These are phyloP conservation scores for Nitzschia inconspicua DNA, from an alignment of 108 stramenopile genomes.

Conservation along the genomic window DNA sequence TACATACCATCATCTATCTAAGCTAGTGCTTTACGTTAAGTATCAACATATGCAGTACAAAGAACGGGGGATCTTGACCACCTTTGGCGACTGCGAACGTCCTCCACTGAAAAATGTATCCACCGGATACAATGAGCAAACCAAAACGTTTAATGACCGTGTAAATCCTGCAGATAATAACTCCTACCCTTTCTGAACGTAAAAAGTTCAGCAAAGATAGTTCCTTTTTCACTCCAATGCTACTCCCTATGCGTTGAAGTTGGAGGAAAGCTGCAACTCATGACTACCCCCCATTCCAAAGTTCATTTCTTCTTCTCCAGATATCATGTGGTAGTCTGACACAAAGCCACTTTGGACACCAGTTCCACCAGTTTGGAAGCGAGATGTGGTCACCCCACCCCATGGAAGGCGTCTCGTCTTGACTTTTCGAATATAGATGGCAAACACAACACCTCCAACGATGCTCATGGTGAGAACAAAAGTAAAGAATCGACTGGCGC, in stretches of 20 bases:
- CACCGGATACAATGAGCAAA: too few species aligned
- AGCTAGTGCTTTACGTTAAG: background rate
- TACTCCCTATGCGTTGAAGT: background rate
- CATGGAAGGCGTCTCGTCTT: background rate
- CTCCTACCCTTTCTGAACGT: too few species aligned
- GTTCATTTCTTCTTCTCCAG: background rate
- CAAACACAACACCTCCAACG: background rate
- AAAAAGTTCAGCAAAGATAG: too few species aligned
- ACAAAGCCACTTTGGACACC: slow-evolving; percentile 6
- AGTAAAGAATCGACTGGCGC: slow-evolving; percentile 4
- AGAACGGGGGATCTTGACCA: too few species aligned
- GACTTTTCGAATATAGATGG: background rate
- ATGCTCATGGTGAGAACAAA: background rate
- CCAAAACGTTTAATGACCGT: too few species aligned
- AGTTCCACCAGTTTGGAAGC: background rate
- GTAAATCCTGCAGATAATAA: too few species aligned
- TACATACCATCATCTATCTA: too few species aligned
- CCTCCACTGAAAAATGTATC: too few species aligned
- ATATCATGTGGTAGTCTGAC: background rate
- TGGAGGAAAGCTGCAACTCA: slow-evolving; percentile 1
- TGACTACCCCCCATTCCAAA: background rate
- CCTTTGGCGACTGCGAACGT: too few species aligned
- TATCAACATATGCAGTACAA: too few species aligned
- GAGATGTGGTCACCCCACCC: background rate
- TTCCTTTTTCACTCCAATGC: too few species aligned